Conservation (phyloP, 306 rosid genomes). For the Vigna radiata region DNA sequence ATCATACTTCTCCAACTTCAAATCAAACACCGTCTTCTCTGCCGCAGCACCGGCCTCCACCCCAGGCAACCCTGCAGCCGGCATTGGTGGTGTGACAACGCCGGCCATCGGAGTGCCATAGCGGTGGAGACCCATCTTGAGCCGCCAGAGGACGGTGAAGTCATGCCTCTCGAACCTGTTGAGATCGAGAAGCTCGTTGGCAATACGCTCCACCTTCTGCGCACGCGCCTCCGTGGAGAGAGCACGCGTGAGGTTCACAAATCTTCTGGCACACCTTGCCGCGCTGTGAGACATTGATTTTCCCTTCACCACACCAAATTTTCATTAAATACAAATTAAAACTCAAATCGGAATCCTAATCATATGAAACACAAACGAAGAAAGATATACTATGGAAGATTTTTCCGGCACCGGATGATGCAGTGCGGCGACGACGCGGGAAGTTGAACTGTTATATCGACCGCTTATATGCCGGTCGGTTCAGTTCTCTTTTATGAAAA, state of each 20-base stretch:
- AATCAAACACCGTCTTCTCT: constrained; percentile 54
- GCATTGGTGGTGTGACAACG: not conserved
- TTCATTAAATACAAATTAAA: not conserved
- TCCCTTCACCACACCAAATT: not conserved
- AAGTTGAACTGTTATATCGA: too few relatives aligned
- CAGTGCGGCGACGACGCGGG: too few relatives aligned
- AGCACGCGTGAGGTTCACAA: constrained; percentile 27
- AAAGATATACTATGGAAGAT: too few relatives aligned
- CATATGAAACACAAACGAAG: not conserved
- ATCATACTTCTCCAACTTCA: constrained; percentile 59
- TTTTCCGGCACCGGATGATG: too few relatives aligned
- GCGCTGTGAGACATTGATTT: constrained; percentile 27
- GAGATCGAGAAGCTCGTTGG: constrained; percentile 48
- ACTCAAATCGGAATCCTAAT: not conserved
- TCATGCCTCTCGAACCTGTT: constrained; percentile 56
- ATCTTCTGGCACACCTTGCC: not conserved
- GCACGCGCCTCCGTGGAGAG: constrained; percentile 39
- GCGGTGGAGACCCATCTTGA: constrained; percentile 55
- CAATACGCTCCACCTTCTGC: constrained; percentile 48
- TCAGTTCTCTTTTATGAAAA: too few relatives aligned
- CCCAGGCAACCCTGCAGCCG: not conserved
- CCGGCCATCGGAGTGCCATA: constrained; percentile 44
- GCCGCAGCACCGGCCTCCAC: not conserved
- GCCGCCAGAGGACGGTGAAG: constrained; percentile 57
- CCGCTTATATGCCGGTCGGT: too few relatives aligned